These are phyloP conservation scores for Physcia stellaris DNA, from an alignment of 495 filamentous ascomycete species.

Conservation along the genomic window DNA sequence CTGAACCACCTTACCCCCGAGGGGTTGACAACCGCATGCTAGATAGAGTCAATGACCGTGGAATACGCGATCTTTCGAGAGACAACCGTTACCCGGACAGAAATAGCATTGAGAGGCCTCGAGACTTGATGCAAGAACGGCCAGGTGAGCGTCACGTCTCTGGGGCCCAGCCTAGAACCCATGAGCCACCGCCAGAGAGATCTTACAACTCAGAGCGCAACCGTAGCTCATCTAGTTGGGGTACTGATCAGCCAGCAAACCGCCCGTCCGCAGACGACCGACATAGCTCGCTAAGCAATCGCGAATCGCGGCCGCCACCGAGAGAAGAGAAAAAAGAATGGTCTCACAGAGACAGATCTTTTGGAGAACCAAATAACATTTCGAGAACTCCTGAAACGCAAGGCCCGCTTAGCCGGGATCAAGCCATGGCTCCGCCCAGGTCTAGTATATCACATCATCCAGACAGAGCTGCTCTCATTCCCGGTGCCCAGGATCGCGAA, in stretches of 20 bases:
- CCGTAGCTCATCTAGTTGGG: background rate
- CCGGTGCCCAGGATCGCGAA: constrained; percentile 10
- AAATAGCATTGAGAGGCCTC: constrained; percentile 2
- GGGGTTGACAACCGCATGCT: constrained; percentile 5
- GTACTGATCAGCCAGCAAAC: constrained; percentile 1
- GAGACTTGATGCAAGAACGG: constrained; percentile 8
- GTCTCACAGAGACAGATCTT: constrained; percentile 3
- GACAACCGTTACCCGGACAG: constrained; percentile 12
- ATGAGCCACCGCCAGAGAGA: constrained; percentile 8
- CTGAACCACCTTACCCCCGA: constrained; percentile 8
- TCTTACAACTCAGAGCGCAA: constrained; percentile 7
- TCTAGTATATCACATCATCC: constrained; percentile 12
- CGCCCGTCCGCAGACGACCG: constrained; percentile 9
- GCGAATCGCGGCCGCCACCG: constrained; percentile 8
- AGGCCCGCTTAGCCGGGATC: constrained; percentile 8
- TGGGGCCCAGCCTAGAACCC: constrained; percentile 3
- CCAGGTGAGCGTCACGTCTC: constrained; percentile 5
- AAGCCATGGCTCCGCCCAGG: constrained; percentile 11
- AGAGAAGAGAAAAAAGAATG: constrained; percentile 10
- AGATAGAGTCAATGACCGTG: constrained; percentile 5
- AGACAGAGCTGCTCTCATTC: constrained; percentile 16
- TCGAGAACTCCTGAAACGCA: constrained; percentile 3
- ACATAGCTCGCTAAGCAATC: constrained; percentile 2
- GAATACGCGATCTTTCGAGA: constrained; percentile 4
- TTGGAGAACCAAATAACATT: constrained; percentile 3